Evolutionary conservation across 352 stramenopile genomes (phyloP).

Genomic region (Thraustochytrium sp.): DNA sequence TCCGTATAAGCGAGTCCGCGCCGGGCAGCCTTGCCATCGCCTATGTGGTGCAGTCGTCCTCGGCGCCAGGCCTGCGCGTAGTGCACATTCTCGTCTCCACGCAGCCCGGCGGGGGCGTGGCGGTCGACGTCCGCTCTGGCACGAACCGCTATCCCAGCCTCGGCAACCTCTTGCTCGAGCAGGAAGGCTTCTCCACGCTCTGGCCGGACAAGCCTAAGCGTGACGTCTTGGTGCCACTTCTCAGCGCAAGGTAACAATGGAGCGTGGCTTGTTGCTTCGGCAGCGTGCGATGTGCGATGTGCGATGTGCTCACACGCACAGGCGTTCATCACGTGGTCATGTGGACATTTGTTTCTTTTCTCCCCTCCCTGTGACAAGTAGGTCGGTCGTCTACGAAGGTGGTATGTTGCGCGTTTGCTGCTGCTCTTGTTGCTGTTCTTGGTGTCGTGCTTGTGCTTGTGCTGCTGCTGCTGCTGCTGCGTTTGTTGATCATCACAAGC

Average conservation of each 20-base stretch:
- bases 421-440: no score
- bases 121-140: background rate
- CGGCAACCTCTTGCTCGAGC: background rate
- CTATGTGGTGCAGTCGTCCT: slow-evolving; percentile 59
- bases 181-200: background rate
- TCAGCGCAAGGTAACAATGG: no score
- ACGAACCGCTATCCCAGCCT: background rate
- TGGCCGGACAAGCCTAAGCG: background rate
- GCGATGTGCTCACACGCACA: no score
- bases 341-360: no score
- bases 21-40: slow-evolving; percentile 64
- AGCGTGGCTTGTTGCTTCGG: no score
- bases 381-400: no score
- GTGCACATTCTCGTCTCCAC: slow-evolving; percentile 63
- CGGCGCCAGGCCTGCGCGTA: slow-evolving; percentile 52
- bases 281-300: no score
- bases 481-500: background rate
- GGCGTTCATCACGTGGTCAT: no score
- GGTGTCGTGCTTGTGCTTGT: no score
- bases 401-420: no score
- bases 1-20: slow-evolving; percentile 69
- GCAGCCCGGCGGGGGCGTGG: background rate
- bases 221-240: no score
- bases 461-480: background rate
- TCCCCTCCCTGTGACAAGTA: no score